Percentiles rank a stretch among this genome's conserved stretches.
Conservation (phyloP, 768 basidiomycete species). For the Termitomyces sp. region DNA sequence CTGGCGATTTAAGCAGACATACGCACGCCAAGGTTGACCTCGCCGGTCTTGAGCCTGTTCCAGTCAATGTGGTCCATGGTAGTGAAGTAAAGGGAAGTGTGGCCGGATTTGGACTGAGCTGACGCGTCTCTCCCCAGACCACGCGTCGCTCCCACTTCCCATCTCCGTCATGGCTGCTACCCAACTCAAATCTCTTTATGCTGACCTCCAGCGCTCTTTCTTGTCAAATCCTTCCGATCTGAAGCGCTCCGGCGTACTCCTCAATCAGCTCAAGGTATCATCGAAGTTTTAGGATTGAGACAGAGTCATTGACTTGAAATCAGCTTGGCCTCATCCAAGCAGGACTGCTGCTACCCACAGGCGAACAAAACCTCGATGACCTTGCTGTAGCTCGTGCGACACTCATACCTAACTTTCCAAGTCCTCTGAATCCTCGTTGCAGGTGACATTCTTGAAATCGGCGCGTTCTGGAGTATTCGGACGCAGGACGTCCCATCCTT, state of each 20-base stretch:
- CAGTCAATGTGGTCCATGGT: conserved; percentile 72
- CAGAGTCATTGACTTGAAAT: conserved; percentile 1
- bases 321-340: conserved; percentile 75
- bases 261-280: conserved; percentile 71
- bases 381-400: conserved; percentile 61
- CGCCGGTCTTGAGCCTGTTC: conserved; percentile 84
- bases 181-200: conserved; percentile 56
- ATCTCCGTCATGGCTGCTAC: conserved; percentile 38
- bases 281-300: not conserved
- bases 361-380: conserved; percentile 57
- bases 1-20: not conserved
- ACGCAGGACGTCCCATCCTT: conserved; percentile 87
- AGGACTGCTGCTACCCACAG: conserved; percentile 71
- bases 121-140: conserved; percentile 19
- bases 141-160: conserved; percentile 26
- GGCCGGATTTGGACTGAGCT: conserved; percentile 16
- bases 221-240: conserved; percentile 60
- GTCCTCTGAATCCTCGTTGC: not conserved
- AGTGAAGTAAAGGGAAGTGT: conserved; percentile 15
- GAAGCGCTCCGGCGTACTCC: conserved; percentile 53
- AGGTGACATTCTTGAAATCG: conserved; percentile 96
- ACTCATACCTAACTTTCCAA: not conserved
- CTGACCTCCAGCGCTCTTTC: conserved; percentile 64
- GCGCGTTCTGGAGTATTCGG: conserved; percentile 90
- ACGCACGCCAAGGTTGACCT: conserved; percentile 95